These are phyloP conservation scores for Hirsutella thompsonii DNA, from an alignment of 2,329 filamentous ascomycete genomes.

Conservation along the genomic window DNA sequence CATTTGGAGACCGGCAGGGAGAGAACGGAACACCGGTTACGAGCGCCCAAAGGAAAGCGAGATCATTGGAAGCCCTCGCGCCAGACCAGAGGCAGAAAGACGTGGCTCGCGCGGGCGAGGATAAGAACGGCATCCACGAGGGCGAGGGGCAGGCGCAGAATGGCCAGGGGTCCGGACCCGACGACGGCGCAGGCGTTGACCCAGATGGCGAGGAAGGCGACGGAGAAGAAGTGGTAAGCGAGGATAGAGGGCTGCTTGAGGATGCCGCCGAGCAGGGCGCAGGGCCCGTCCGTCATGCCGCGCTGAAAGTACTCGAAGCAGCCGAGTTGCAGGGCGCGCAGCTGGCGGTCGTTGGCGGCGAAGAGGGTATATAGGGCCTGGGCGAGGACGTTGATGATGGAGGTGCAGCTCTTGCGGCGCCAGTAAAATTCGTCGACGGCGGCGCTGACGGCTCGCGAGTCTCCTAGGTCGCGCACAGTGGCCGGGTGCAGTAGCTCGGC, in stretches of 20 bases:
- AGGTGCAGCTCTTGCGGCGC: constrained; percentile 67
- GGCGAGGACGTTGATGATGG: constrained; percentile 95
- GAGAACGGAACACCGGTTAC: too few relatives aligned
- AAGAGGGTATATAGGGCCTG: constrained; percentile 88
- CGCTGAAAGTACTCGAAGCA: constrained; percentile 89
- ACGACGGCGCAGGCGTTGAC: constrained; percentile 29
- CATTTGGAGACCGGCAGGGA: too few relatives aligned
- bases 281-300: constrained; percentile 63
- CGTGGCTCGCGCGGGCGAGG: constrained; percentile 67
- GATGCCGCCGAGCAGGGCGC: constrained; percentile 70
- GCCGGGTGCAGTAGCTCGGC: constrained; percentile 59
- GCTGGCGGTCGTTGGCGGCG: constrained; percentile 66
- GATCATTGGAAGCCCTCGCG: constrained; percentile 37
- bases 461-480: constrained; percentile 53
- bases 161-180: constrained; percentile 19
- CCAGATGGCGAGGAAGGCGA: constrained; percentile 83
- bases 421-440: constrained; percentile 75
- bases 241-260: constrained; percentile 66
- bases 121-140: constrained; percentile 54
- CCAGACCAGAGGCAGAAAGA: constrained; percentile 73
- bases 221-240: constrained; percentile 87
- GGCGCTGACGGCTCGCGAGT: constrained; percentile 50
- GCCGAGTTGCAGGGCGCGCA: constrained; percentile 71
- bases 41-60: too few relatives aligned
- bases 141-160: constrained; percentile 41